Evolutionary conservation across 257 asterid species (phyloP).

Genomic region (Lycium ferocissimum): DNA sequence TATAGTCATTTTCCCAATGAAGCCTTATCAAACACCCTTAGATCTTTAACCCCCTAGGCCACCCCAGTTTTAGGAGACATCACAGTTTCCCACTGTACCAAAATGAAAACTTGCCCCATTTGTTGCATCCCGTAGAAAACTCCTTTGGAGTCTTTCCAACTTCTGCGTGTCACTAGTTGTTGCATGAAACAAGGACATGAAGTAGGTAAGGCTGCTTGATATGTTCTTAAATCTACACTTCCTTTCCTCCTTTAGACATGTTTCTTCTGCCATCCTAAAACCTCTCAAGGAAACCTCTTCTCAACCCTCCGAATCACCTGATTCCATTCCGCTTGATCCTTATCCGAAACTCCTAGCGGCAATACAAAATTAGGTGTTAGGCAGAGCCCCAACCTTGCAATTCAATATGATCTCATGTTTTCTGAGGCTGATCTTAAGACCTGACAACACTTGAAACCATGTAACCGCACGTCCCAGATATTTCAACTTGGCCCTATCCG

Average conservation of each 20-base stretch:
- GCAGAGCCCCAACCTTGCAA: not conserved
- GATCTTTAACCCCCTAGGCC: constrained; percentile 10
- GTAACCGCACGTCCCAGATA: not conserved
- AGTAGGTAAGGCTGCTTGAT: not conserved
- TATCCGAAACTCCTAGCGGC: not conserved
- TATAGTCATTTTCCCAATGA: no score
- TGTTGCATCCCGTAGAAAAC: not conserved
- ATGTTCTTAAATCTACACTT: not conserved
- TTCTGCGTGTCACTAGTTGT: not conserved
- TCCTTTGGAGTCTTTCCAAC: constrained; percentile 5
- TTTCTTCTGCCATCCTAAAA: not conserved
- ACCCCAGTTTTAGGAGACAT: not conserved
- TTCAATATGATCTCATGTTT: not conserved
- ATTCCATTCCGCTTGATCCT: not conserved
- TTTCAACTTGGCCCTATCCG: not conserved
- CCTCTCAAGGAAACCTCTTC: not conserved
- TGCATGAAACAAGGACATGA: not conserved
- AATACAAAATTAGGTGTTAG: not conserved
- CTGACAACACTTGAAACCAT: not conserved
- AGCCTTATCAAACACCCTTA: not conserved
- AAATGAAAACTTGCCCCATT: not conserved
- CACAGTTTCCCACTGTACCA: not conserved
- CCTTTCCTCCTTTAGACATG: not conserved
- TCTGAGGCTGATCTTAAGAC: not conserved
- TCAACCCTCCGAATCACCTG: not conserved